Evolutionary conservation across 2,329 filamentous ascomycete species (phyloP).

Genomic region (Biscogniauxia sp.): DNA sequence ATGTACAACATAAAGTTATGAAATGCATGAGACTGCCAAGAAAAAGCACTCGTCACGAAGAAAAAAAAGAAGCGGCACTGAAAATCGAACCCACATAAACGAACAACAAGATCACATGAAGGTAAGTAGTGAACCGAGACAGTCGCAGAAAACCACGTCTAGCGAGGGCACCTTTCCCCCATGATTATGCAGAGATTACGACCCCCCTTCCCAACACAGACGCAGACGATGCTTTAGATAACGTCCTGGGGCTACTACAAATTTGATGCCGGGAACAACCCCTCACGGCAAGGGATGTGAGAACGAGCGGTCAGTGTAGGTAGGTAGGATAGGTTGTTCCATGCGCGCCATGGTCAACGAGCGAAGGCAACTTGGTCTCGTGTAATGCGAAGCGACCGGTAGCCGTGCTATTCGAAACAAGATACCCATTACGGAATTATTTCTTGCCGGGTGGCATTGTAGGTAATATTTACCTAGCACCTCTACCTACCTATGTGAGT

Average conservation of each 20-base stretch:
- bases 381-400: too few relatives aligned
- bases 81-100: background rate
- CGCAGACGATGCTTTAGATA: constrained; percentile 9
- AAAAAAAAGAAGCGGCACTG: too few relatives aligned
- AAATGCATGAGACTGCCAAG: background rate
- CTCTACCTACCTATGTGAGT: background rate
- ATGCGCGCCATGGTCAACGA: too few relatives aligned
- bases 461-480: background rate
- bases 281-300: too few relatives aligned
- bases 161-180: background rate
- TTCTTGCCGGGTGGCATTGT: too few relatives aligned
- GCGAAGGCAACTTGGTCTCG: too few relatives aligned
- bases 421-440: too few relatives aligned
- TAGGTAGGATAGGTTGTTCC: too few relatives aligned
- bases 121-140: background rate
- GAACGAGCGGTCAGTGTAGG: too few relatives aligned
- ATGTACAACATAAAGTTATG: background rate
- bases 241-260: background rate
- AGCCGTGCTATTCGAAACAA: too few relatives aligned
- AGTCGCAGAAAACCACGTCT: background rate
- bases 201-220: background rate
- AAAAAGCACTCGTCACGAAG: background rate
- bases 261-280: too few relatives aligned
- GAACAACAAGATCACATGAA: background rate
- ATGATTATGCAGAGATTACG: background rate